These are phyloP conservation scores for Tranzscheliella williamsii DNA, from an alignment of 1,284 basidiomycete genomes.

Conservation along the genomic window DNA sequence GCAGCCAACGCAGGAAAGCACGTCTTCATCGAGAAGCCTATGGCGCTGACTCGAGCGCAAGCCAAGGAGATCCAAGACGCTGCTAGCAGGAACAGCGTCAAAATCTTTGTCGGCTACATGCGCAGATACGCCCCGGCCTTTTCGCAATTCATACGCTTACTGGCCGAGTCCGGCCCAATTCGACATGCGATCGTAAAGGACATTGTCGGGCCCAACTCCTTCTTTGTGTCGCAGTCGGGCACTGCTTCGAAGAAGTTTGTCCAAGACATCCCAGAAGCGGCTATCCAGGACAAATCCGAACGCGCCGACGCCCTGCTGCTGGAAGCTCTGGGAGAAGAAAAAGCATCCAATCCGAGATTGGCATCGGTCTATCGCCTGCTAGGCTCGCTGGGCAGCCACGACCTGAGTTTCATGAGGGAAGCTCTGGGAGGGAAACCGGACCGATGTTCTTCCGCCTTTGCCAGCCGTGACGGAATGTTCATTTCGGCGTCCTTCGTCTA, in stretches of 20 bases:
- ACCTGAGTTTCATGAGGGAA: constrained; percentile 63
- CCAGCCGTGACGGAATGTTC: constrained; percentile 37
- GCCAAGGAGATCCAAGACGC: constrained; percentile 26
- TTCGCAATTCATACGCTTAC: constrained; percentile 57
- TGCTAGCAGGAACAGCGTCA: constrained; percentile 14
- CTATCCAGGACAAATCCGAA: constrained; percentile 8
- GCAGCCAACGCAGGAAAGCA: constrained; percentile 37
- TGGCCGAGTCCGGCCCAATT: constrained; percentile 55
- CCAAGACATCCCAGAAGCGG: constrained; percentile 44
- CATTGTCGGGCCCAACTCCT: constrained; percentile 62
- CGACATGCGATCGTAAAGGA: constrained; percentile 62
- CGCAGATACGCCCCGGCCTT: constrained; percentile 62
- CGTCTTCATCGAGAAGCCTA: constrained; percentile 50
- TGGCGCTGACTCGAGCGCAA: constrained; percentile 38
- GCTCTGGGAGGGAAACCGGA: constrained; percentile 35
- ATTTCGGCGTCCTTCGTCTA: constrained; percentile 40
- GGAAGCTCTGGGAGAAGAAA: constrained; percentile 41
- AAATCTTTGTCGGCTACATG: constrained; percentile 63
- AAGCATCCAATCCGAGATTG: constrained; percentile 43
- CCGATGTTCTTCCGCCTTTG: constrained; percentile 23
- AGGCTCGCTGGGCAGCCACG: constrained; percentile 61
- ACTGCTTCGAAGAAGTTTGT: constrained; percentile 55
- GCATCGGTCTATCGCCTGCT: constrained; percentile 57
- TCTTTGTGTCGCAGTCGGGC: constrained; percentile 61
- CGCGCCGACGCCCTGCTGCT: constrained; percentile 18